A percentile compares a stretch with the other conserved stretches of the same genome.
Evolutionary conservation across 2,329 filamentous ascomycete genomes (phyloP).

Genomic region (Aspergillus proliferans): DNA sequence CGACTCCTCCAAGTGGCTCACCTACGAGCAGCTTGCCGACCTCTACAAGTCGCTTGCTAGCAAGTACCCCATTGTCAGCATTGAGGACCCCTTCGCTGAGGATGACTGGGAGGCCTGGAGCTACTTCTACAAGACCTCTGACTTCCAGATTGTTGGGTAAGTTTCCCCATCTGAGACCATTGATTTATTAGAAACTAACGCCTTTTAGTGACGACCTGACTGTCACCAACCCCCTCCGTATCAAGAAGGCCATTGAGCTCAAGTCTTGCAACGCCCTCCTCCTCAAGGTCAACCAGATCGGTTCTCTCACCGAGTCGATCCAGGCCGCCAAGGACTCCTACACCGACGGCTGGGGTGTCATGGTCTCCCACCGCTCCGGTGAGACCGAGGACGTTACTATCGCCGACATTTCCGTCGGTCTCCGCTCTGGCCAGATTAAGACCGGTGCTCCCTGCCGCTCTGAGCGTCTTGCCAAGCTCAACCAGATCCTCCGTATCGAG

Average conservation of each 20-base stretch:
- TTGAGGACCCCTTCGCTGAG: conserved; percentile 98
- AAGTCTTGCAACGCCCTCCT: conserved; percentile 98
- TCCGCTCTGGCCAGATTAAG: conserved; percentile 97
- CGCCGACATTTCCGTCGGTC: conserved; percentile 93
- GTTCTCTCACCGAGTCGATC: conserved; percentile 96
- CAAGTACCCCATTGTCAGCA: conserved; percentile 98
- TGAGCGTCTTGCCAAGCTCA: conserved; percentile 98
- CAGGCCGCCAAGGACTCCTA: conserved; percentile 99
- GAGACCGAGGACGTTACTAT: conserved; percentile 99
- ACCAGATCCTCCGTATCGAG: conserved; percentile 99
- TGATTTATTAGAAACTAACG: conserved; percentile 12
- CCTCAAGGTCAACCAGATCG: conserved; percentile 99
- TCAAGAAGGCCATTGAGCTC: conserved; percentile 99
- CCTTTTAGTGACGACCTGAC: conserved; percentile 76
- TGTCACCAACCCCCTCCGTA: conserved; percentile 96
- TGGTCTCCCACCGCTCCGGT: conserved; percentile 98
- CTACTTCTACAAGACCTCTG: conserved; percentile 99
- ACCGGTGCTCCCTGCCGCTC: conserved; percentile 92
- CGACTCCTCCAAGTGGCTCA: conserved; percentile 95
- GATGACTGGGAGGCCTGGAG: conserved; percentile 99
- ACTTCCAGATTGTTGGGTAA: conserved; percentile 89
- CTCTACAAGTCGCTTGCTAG: conserved; percentile 79
- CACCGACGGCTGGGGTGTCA: conserved; percentile 92
- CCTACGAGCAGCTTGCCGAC: conserved; percentile 91
- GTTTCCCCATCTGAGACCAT: conserved; percentile 13